phyloP scores from a whole-genome alignment of 495 filamentous ascomycete species.

The Astrothelium macrocarpum region DNA sequence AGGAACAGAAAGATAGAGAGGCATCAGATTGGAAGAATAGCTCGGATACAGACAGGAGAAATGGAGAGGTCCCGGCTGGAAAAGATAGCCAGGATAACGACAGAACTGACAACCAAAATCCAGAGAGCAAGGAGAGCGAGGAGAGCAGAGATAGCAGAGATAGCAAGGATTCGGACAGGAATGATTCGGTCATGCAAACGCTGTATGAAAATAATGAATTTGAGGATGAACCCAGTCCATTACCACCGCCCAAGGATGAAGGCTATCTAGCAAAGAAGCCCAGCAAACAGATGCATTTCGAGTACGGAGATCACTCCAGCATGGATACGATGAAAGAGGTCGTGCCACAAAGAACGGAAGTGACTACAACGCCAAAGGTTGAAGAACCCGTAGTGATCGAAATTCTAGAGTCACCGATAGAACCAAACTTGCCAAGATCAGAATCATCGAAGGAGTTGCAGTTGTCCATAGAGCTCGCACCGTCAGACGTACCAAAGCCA shows the following conservation, averaged over 20 bases:
- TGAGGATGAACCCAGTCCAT: background rate
- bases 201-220: background rate
- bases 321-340: conserved; percentile 4
- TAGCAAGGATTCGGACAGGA: too few relatives aligned
- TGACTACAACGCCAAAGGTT: background rate
- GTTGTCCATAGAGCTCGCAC: too few relatives aligned
- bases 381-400: too few relatives aligned
- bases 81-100: too few relatives aligned
- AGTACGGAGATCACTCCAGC: background rate
- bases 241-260: conserved; percentile 4
- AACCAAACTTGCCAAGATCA: too few relatives aligned
- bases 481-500: too few relatives aligned
- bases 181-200: background rate
- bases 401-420: too few relatives aligned
- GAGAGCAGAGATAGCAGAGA: background rate
- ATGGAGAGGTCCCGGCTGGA: too few relatives aligned
- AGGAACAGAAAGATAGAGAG: background rate
- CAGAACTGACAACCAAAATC: too few relatives aligned
- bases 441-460: background rate
- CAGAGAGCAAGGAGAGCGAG: too few relatives aligned
- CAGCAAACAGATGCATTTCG: background rate
- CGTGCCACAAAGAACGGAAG: background rate
- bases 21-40: background rate
- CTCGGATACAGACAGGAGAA: too few relatives aligned
- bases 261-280: background rate